These are phyloP conservation scores for Trichoderma aggressivum DNA, from an alignment of 2,329 filamentous ascomycete species.

Conservation along the genomic window DNA sequence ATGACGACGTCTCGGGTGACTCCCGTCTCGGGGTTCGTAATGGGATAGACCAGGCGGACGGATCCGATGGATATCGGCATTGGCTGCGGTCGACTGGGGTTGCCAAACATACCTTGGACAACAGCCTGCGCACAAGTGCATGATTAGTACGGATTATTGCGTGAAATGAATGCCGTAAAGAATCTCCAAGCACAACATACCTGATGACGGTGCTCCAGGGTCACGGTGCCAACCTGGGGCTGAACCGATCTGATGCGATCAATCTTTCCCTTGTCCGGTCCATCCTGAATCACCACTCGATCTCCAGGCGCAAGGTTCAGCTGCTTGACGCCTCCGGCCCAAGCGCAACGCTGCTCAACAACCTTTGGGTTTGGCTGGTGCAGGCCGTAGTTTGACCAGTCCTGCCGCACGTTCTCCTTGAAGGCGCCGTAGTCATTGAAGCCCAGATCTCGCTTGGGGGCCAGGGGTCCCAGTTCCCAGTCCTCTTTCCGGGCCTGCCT, in stretches of 20 bases:
- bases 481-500: slow-evolving; percentile 63
- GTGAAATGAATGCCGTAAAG: neutral
- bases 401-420: slow-evolving; percentile 36
- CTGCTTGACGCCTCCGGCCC: slow-evolving; percentile 54
- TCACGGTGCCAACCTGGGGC: slow-evolving; percentile 52
- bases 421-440: slow-evolving; percentile 58
- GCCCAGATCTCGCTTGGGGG: slow-evolving; percentile 72
- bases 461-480: slow-evolving; percentile 73
- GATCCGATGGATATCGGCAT: slow-evolving; percentile 62
- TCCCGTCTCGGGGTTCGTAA: slow-evolving; percentile 64
- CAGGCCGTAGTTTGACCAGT: slow-evolving; percentile 34
- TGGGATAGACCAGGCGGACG: slow-evolving; percentile 77
- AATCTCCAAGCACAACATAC: slow-evolving; percentile 43
- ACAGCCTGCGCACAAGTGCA: slow-evolving; percentile 26
- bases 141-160: neutral
- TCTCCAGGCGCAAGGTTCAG: slow-evolving; percentile 67
- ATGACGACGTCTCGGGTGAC: slow-evolving; percentile 71
- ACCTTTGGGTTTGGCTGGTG: slow-evolving; percentile 33
- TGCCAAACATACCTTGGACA: slow-evolving; percentile 31
- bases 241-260: slow-evolving; percentile 63
- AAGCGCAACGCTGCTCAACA: slow-evolving; percentile 45
- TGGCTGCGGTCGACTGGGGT: slow-evolving; percentile 29
- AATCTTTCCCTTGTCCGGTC: slow-evolving; percentile 80
- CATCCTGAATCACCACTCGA: slow-evolving; percentile 76
- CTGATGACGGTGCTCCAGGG: slow-evolving; percentile 60